A percentile compares a stretch with the other conserved stretches of the same genome.
Evolutionary conservation across 2,329 filamentous ascomycete species (phyloP).

Genomic region (Cyclaneusma minus): DNA sequence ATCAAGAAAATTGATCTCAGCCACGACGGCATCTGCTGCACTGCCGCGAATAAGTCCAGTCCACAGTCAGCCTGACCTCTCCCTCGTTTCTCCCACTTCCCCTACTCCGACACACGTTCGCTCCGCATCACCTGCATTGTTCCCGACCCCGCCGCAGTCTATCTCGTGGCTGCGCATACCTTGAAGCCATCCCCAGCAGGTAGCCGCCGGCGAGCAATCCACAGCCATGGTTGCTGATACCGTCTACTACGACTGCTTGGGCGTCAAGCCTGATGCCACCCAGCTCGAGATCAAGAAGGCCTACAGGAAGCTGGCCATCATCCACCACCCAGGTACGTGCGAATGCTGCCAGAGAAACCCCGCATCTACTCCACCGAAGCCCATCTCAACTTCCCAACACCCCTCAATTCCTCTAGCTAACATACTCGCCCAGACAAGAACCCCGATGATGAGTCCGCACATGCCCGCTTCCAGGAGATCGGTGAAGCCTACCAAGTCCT

Average conservation of each 20-base stretch:
- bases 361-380: too few relatives aligned
- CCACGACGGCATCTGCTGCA: too few relatives aligned
- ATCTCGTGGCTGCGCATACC: neutral
- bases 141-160: neutral
- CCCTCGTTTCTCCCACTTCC: too few relatives aligned
- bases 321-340: conserved; percentile 45
- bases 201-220: conserved; percentile 14
- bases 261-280: conserved; percentile 69
- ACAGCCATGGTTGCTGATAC: conserved; percentile 93
- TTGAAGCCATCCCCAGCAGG: neutral
- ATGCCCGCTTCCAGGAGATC: conserved; percentile 86
- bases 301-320: conserved; percentile 86
- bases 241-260: conserved; percentile 74
- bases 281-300: conserved; percentile 95
- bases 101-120: too few relatives aligned
- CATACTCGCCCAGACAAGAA: conserved; percentile 63
- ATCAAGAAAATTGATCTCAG: too few relatives aligned
- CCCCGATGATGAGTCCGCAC: conserved; percentile 83
- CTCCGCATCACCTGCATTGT: too few relatives aligned
- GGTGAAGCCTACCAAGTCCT: conserved; percentile 66
- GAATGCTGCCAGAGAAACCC: neutral
- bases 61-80: too few relatives aligned
- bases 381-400: too few relatives aligned
- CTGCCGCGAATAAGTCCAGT: too few relatives aligned
- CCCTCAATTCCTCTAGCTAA: conserved; percentile 5